Evolutionary conservation across 345 rosid genomes (phyloP).

Genomic region (Trapa incisa): DNA sequence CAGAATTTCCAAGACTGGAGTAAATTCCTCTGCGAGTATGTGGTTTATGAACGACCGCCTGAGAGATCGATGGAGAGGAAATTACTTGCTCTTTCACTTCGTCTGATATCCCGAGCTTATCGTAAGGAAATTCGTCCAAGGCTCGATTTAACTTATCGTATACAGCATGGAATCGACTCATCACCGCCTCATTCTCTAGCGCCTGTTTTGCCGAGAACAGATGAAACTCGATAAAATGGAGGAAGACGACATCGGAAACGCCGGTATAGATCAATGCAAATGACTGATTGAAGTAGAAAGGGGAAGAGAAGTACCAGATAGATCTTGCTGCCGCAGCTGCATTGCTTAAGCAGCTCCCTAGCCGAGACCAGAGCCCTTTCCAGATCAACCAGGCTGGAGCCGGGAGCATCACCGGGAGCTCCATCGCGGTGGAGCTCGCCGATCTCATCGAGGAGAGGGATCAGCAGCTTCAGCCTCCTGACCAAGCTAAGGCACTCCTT

Average conservation of each 20-base stretch:
- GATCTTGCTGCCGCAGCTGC: constrained; percentile 52
- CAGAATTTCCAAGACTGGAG: neutral
- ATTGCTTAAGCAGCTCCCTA: constrained; percentile 39
- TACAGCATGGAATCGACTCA: constrained; percentile 34
- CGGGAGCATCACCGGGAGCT: constrained; percentile 9
- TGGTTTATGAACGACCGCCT: too few relatives aligned
- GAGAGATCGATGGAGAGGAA: neutral
- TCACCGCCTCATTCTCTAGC: constrained; percentile 51
- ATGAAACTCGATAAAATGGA: neutral
- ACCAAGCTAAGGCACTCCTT: constrained; percentile 48
- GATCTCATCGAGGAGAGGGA: constrained; percentile 44
- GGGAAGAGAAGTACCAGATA: constrained; percentile 24
- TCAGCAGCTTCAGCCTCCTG: constrained; percentile 45
- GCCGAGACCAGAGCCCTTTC: constrained; percentile 32
- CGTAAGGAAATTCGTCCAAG: constrained; percentile 34
- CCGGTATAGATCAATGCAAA: too few relatives aligned
- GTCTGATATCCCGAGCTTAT: constrained; percentile 34
- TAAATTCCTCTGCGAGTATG: neutral
- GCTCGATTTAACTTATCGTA: constrained; percentile 36
- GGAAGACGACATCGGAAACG: neutral
- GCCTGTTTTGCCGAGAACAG: constrained; percentile 23
- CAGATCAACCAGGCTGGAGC: constrained; percentile 20
- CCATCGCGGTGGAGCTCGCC: constrained; percentile 19
- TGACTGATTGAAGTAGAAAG: neutral
- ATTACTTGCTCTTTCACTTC: constrained; percentile 56